Conservation (phyloP, 2,329 filamentous ascomycete genomes). For the Talaromyces albobiverticillius region DNA sequence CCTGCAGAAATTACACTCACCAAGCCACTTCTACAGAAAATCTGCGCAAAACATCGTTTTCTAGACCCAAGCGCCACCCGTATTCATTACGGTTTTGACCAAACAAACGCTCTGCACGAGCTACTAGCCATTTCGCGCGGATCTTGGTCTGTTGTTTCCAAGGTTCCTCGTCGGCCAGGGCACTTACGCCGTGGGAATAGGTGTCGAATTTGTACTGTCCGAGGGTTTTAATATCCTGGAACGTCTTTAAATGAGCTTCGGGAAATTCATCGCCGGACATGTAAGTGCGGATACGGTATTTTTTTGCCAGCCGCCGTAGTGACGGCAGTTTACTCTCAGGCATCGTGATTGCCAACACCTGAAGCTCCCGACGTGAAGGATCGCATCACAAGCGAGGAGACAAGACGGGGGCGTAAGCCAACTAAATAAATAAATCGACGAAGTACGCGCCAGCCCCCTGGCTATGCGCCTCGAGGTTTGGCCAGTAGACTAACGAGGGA, state of each 20-base stretch:
- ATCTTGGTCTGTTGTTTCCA: neutral
- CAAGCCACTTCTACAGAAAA: neutral
- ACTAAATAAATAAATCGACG: too few species aligned
- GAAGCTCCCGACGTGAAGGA: too few species aligned
- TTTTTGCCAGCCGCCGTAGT: neutral
- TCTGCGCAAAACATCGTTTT: neutral
- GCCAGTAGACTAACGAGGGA: too few species aligned
- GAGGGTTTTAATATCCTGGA: neutral
- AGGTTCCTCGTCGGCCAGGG: neutral
- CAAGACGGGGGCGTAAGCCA: too few species aligned
- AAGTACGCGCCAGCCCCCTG: too few species aligned
- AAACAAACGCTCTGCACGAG: neutral
- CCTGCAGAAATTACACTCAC: neutral
- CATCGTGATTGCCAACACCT: too few species aligned
- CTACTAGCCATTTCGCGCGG: neutral
- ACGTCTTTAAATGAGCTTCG: neutral
- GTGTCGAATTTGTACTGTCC: neutral
- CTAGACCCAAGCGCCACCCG: neutral
- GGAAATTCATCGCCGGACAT: neutral
- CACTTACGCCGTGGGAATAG: neutral
- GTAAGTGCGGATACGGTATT: neutral
- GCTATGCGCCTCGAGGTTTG: too few species aligned
- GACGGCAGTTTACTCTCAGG: too few species aligned
- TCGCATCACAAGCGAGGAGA: too few species aligned
- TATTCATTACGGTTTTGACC: neutral